Percentiles rank a stretch among this genome's conserved stretches.
These are phyloP conservation scores for Tetrahymena borealis DNA, from an alignment of 73 alveolate species.

Conservation along the genomic window DNA sequence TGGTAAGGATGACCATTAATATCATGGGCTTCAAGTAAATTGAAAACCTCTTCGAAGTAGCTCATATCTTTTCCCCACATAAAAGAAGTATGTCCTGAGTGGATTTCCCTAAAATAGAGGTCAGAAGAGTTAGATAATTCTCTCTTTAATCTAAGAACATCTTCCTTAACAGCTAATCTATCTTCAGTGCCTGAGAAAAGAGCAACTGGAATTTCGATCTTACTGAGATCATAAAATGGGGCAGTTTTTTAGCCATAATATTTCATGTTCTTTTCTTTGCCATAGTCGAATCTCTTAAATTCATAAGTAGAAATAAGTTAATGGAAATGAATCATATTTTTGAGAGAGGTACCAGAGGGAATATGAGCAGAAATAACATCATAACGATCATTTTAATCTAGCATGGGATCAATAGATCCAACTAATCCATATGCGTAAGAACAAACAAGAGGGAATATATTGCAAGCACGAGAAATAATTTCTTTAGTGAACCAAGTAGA, in stretches of 20 bases:
- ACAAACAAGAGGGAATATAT: slow-evolving; percentile 15
- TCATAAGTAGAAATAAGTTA: slow-evolving; percentile 39
- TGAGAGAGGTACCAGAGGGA: slow-evolving; percentile 95
- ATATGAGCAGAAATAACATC: slow-evolving; percentile 75
- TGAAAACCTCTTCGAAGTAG: slow-evolving; percentile 53
- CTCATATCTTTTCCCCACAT: slow-evolving; percentile 48
- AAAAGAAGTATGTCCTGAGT: slow-evolving; percentile 7
- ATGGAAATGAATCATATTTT: slow-evolving; percentile 75
- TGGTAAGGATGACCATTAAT: not conserved
- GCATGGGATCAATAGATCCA: slow-evolving; percentile 39
- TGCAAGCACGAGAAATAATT: not conserved
- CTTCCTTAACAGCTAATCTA: slow-evolving; percentile 18
- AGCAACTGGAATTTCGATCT: not conserved
- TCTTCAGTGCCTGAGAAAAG: slow-evolving; percentile 11
- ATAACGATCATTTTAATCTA: slow-evolving; percentile 43
- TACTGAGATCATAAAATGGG: slow-evolving; percentile 29
- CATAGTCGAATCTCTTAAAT: slow-evolving; percentile 32
- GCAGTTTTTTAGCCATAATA: slow-evolving; percentile 25
- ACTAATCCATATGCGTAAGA: slow-evolving; percentile 33
- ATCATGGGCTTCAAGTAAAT: not conserved
- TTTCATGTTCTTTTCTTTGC: slow-evolving; percentile 20
- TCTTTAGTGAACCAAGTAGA: not conserved
- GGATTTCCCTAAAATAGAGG: slow-evolving; percentile 24
- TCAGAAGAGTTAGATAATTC: not conserved
- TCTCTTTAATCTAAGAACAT: not conserved